A percentile compares a stretch with the other conserved stretches of the same genome.
These are phyloP conservation scores for Pichia sp. DNA, from an alignment of 1,139 yeast species.

Conservation along the genomic window DNA sequence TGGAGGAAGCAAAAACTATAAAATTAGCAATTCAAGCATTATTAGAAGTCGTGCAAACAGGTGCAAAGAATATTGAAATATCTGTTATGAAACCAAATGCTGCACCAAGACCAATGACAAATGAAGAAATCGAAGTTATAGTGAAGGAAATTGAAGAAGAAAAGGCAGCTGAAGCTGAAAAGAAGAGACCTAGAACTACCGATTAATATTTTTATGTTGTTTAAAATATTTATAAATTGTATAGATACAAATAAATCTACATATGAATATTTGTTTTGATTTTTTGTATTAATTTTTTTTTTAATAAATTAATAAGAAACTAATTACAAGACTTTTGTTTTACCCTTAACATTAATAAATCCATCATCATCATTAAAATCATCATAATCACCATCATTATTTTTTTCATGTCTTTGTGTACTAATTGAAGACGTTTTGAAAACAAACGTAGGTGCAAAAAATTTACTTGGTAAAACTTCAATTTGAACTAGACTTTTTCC, in stretches of 20 bases:
- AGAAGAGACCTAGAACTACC: slow-evolving; percentile 54
- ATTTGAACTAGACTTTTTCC: slow-evolving; percentile 27
- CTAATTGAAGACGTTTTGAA: slow-evolving; percentile 26
- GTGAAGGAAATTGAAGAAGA: slow-evolving; percentile 87
- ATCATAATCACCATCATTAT: slow-evolving; percentile 11
- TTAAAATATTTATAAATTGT: not conserved
- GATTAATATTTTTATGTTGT: slow-evolving; percentile 15
- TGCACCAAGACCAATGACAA: slow-evolving; percentile 47
- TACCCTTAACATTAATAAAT: slow-evolving; percentile 31
- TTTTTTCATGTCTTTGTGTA: slow-evolving; percentile 11
- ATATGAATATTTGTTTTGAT: not conserved
- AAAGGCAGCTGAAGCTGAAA: slow-evolving; percentile 84
- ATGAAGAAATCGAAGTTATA: slow-evolving; percentile 68
- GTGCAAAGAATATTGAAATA: slow-evolving; percentile 92
- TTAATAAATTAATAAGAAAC: not conserved
- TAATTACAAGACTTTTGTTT: slow-evolving; percentile 21
- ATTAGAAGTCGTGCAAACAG: slow-evolving; percentile 95
- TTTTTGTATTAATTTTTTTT: not conserved
- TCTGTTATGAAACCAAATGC: slow-evolving; percentile 75
- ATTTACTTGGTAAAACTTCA: slow-evolving; percentile 30
- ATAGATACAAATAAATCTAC: slow-evolving; percentile 1
- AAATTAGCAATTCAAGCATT: slow-evolving; percentile 79
- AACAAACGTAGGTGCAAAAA: slow-evolving; percentile 22
- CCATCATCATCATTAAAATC: slow-evolving; percentile 19
- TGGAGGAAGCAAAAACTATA: slow-evolving; percentile 69